Evolutionary conservation across 345 rosid species (phyloP).

Genomic region (Populus simonii): DNA sequence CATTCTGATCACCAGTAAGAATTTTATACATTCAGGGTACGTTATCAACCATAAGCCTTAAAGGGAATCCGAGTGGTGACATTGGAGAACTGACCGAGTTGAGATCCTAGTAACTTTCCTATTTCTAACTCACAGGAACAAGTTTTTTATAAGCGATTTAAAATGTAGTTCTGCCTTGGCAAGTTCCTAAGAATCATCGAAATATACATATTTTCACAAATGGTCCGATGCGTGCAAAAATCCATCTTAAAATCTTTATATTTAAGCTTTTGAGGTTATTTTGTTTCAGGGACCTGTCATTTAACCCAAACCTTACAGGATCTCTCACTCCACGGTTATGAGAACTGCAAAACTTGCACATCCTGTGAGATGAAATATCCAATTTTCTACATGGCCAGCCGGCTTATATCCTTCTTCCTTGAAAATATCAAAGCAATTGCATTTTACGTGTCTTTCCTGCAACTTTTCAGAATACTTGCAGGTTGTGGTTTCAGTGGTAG

Average conservation of each 20-base stretch:
- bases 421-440: neutral
- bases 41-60: conserved; percentile 70
- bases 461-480: conserved; percentile 64
- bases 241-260: neutral
- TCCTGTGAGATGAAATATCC: conserved; percentile 46
- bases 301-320: conserved; percentile 64
- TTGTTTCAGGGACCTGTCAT: conserved; percentile 72
- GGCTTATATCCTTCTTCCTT: neutral
- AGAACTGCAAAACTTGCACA: conserved; percentile 67
- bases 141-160: neutral
- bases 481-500: conserved; percentile 83
- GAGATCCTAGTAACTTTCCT: conserved; percentile 66
- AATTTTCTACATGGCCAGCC: neutral
- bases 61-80: conserved; percentile 77
- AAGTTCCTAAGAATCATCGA: neutral
- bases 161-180: neutral
- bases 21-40: conserved; percentile 33
- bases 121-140: neutral
- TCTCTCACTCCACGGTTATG: conserved; percentile 68
- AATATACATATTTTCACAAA: neutral
- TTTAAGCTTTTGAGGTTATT: neutral
- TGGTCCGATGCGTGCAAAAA: neutral
- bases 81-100: conserved; percentile 76
- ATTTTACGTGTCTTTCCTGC: neutral
- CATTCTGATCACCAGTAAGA: neutral